These are phyloP conservation scores for Polychaeton citri DNA, from an alignment of 2,329 filamentous ascomycete species.

Conservation along the genomic window DNA sequence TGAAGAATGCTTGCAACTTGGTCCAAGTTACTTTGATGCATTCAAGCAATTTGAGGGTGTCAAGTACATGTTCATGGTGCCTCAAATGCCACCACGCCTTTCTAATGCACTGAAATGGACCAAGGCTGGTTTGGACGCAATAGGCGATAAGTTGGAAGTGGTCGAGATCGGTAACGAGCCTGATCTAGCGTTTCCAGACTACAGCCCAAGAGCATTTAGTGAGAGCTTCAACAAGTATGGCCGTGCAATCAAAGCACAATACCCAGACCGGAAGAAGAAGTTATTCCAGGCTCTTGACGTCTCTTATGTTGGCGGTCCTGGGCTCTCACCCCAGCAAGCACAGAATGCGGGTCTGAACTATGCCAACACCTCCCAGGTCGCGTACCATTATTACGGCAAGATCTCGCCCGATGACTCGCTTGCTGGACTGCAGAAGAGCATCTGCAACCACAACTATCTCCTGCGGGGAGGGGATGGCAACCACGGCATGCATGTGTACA, in stretches of 20 bases:
- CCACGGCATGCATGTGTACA: too few species aligned
- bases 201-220: too few species aligned
- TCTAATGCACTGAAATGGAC: conserved; percentile 3
- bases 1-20: conserved; percentile 1
- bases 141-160: conserved; percentile 4
- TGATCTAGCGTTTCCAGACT: too few species aligned
- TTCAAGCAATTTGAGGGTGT: conserved; percentile 4
- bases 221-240: too few species aligned
- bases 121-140: conserved; percentile 1
- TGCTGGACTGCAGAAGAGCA: conserved; percentile 1
- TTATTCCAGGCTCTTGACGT: too few species aligned
- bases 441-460: conserved; percentile 5
- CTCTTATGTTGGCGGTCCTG: too few species aligned
- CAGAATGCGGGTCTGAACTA: too few species aligned
- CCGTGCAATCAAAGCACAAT: too few species aligned
- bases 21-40: conserved; percentile 3
- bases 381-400: conserved; percentile 7
- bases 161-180: conserved; percentile 6
- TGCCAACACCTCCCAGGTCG: conserved; percentile 2
- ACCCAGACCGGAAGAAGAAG: too few species aligned
- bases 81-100: conserved; percentile 1
- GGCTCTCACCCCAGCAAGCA: too few species aligned
- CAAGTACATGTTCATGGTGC: conserved; percentile 4
- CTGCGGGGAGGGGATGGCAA: too few species aligned
- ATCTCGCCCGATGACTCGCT: not conserved